These are phyloP conservation scores for Trichomonascaceae sp. DNA, from an alignment of 1,139 yeast genomes.

Conservation along the genomic window DNA sequence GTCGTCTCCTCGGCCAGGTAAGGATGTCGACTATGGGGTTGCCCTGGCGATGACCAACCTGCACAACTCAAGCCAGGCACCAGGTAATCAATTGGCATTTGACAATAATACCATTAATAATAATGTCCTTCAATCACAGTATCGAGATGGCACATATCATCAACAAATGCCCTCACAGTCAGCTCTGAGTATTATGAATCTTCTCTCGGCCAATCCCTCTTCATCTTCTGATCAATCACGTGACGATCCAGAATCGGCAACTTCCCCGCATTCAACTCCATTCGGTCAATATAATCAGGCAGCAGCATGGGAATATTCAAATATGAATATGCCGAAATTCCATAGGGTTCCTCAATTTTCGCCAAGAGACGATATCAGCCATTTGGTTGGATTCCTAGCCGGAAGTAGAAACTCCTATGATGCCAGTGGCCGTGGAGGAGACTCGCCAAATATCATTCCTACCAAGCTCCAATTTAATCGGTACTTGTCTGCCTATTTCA, in stretches of 20 bases:
- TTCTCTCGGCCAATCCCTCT: not conserved
- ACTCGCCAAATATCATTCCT: conserved; percentile 16
- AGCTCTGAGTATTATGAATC: not conserved
- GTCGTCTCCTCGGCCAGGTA: not conserved
- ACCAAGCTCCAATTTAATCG: conserved; percentile 28
- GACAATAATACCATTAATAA: not conserved
- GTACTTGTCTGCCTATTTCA: conserved; percentile 31
- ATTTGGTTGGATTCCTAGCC: conserved; percentile 19
- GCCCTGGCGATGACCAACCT: conserved; percentile 9
- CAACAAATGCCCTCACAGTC: not conserved
- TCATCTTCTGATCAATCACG: not conserved
- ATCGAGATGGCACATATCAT: not conserved
- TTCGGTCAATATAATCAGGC: not conserved
- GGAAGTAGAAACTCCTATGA: conserved; percentile 2
- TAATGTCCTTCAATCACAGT: not conserved
- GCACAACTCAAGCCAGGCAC: not conserved
- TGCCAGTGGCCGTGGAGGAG: not conserved
- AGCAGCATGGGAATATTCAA: not conserved
- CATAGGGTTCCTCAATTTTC: conserved; percentile 21
- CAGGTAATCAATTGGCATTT: not conserved
- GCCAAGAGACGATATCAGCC: conserved; percentile 16
- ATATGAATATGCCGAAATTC: not conserved
- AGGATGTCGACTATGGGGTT: conserved; percentile 6
- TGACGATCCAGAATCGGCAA: not conserved
- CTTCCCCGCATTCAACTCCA: not conserved